Percentiles rank a stretch among this genome's conserved stretches.
Evolutionary conservation across 2,329 filamentous ascomycete species (phyloP).

Genomic region (Fusarium falciforme): DNA sequence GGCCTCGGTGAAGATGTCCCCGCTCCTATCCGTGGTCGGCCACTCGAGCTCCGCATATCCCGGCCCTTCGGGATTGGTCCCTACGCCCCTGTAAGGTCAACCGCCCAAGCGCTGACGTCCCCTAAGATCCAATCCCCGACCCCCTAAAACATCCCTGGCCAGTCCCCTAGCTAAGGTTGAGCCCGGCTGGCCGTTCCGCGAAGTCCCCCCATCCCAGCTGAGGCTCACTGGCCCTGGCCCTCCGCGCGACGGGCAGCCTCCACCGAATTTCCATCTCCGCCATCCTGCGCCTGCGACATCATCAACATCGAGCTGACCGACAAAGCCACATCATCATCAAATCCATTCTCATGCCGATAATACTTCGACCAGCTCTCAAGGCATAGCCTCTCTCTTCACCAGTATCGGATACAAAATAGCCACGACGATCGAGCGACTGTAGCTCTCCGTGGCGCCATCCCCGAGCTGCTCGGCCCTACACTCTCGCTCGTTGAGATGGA

Average conservation of each 20-base stretch:
- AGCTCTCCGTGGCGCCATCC: conserved; percentile 36
- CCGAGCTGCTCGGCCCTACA: conserved; percentile 37
- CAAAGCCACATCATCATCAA: conserved; percentile 14
- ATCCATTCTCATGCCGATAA: conserved; percentile 10
- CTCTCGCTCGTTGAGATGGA: conserved; percentile 54
- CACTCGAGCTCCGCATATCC: conserved; percentile 11
- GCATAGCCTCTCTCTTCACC: conserved; percentile 11
- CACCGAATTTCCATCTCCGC: conserved; percentile 41
- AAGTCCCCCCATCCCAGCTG: conserved; percentile 28
- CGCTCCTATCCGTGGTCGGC: conserved; percentile 10
- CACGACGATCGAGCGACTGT: conserved; percentile 12
- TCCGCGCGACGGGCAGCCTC: conserved; percentile 39
- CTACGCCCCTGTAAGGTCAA: conserved; percentile 15
- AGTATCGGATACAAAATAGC: conserved; percentile 2
- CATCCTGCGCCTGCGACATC: conserved; percentile 39
- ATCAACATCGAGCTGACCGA: conserved; percentile 25
- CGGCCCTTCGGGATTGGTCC: conserved; percentile 15
- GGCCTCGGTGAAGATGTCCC: conserved; percentile 31
- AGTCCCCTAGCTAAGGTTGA: conserved; percentile 3
- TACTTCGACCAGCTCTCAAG: conserved; percentile 15
- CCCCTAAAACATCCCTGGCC: conserved; percentile 20
- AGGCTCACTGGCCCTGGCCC: conserved; percentile 34
- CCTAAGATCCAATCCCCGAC: conserved; percentile 12
- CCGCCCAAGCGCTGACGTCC: conserved; percentile 28
- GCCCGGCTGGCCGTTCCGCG: background rate